Percentiles rank a stretch among this genome's conserved stretches.
Evolutionary conservation across 495 filamentous ascomycete genomes (phyloP).

Genomic region (Cenococcum geophilum): DNA sequence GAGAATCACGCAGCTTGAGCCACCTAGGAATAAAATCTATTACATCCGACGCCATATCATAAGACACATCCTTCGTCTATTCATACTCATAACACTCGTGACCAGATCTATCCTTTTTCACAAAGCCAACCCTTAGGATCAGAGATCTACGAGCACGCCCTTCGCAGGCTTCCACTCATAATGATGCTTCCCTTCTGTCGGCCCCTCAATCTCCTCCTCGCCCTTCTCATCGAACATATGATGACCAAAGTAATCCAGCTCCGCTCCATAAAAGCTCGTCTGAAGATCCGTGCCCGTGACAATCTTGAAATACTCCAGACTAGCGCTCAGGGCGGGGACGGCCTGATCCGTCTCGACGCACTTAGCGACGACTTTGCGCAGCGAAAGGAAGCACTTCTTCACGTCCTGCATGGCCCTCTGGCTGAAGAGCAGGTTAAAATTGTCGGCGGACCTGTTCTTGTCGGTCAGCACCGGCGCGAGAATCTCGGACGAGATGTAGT

Average conservation of each 20-base stretch:
- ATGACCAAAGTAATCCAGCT: slow-evolving; percentile 71
- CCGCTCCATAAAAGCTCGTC: slow-evolving; percentile 67
- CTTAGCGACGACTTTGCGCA: slow-evolving; percentile 55
- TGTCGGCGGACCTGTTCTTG: slow-evolving; percentile 5
- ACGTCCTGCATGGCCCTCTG: slow-evolving; percentile 50
- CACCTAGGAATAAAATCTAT: no score
- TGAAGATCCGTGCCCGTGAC: slow-evolving; percentile 45
- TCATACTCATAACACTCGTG: no score
- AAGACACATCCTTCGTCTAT: no score
- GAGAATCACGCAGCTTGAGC: no score
- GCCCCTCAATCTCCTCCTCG: slow-evolving; percentile 42
- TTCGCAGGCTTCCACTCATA: slow-evolving; percentile 53
- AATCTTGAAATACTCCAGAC: slow-evolving; percentile 66
- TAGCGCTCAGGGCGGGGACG: slow-evolving; percentile 58
- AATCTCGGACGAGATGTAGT: slow-evolving; percentile 55
- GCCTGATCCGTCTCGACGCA: slow-evolving; percentile 56
- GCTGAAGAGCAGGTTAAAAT: slow-evolving; percentile 46
- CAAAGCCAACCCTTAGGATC: no score
- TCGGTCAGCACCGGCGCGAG: slow-evolving; percentile 42
- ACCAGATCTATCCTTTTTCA: no score
- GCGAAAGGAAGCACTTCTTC: slow-evolving; percentile 43
- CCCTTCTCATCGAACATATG: slow-evolving; percentile 58
- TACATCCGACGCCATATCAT: no score
- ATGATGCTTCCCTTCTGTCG: slow-evolving; percentile 49
- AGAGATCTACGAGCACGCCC: not conserved